Base-by-base conservation (phyloP, 2,329 filamentous ascomycete genomes). In the Arachnomyces sp. region DNA sequence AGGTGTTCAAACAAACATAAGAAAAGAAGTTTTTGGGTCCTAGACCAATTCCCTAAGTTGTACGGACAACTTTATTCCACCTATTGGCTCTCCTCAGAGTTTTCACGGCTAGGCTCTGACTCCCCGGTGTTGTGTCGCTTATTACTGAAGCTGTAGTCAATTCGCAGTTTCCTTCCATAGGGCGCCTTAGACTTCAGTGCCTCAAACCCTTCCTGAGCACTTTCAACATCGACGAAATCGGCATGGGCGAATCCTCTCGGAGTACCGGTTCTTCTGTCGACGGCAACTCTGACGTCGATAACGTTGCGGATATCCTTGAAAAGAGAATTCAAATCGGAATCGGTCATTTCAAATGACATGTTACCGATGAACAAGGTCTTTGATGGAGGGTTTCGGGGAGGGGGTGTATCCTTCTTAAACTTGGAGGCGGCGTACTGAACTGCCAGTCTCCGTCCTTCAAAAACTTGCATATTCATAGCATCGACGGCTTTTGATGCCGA, bases 181-280 rank as follows among this genome's bases (percentile, higher is more conserved):
- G 89, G 66, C 35, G 68, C 61, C 61, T 77, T 76, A 15, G 66
- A 62, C 38, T 61, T 48, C 30, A 94, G 67, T 11, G 68, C 49
- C 40, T 78, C 73, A 52, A 68, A 68, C 0, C 77, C 87, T 46
- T 66, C 68, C 40, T 65, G 53, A n/a, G 86, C 85, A 46, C 77
- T 78, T 46, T 79, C 73, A 30, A 80, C 58, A 51, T 84, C 77
- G 32, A 74, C 55, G 61, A 94, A 94, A 57, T 93, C 86, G 36
- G 82, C 83, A 59, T 94, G 87, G 14, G 82, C 84, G 59, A 92
- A 94, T 46, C 88, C 88, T 59, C 85, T 75, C 29, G 84, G 84
- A 65, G 84, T 82, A 34, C 87, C 87, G 5, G 84, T 88, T 48
- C 79, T 74, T 52, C 84, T 77, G 64, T 94, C 86, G 52, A 92